These are phyloP conservation scores for Dryas integrifolia DNA, from an alignment of 331 rosid genomes.

Conservation along the genomic window DNA sequence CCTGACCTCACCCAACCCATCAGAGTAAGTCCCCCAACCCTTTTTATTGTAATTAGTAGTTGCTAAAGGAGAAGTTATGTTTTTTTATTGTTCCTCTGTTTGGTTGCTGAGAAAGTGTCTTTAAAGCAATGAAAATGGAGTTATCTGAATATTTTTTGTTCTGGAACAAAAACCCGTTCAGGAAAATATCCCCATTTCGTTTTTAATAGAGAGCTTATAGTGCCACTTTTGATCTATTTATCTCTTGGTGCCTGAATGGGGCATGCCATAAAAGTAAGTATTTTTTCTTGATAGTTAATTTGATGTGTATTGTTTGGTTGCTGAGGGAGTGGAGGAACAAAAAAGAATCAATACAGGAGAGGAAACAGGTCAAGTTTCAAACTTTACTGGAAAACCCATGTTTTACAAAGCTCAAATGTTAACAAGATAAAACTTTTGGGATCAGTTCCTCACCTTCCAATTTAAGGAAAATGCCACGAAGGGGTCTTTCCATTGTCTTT, in stretches of 20 bases:
- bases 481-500: too few species aligned
- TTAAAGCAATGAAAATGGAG: background rate
- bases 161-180: background rate
- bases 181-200: background rate
- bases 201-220: background rate
- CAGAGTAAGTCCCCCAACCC: slow-evolving; percentile 25
- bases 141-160: background rate
- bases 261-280: background rate
- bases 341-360: background rate
- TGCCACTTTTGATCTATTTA: background rate
- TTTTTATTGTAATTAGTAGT: background rate
- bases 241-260: background rate
- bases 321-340: background rate
- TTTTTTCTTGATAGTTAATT: background rate
- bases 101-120: slow-evolving; percentile 14
- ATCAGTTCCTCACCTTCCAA: background rate
- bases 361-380: too few species aligned
- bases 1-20: slow-evolving; percentile 47
- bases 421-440: background rate
- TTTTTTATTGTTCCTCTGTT: background rate
- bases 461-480: too few species aligned
- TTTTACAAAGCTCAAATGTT: background rate
- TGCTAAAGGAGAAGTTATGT: background rate
- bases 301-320: background rate
- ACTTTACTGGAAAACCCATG: background rate